phyloP scores from a whole-genome alignment of 148 eudicot genomes.

The Nyssa sinensis region DNA sequence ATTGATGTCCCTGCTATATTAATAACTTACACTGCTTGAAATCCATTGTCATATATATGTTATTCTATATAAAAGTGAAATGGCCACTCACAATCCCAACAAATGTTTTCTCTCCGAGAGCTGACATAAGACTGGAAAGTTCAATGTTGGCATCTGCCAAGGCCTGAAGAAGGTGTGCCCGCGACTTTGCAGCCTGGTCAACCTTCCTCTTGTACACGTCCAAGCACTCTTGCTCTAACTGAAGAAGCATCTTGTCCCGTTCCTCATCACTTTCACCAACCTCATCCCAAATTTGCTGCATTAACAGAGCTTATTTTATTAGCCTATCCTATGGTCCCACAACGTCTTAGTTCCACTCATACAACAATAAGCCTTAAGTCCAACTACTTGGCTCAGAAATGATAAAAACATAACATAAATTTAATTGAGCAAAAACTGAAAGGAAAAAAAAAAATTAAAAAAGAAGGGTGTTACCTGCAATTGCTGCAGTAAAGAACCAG shows the following conservation, averaged over 20 bases:
- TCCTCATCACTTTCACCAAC: constrained; percentile 87
- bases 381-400: neutral
- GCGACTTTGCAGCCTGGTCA: constrained; percentile 85
- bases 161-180: constrained; percentile 86
- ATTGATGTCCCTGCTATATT: neutral
- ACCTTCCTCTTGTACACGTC: constrained; percentile 98
- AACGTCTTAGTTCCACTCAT: neutral
- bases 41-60: neutral
- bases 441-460: neutral
- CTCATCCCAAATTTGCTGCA: constrained; percentile 90
- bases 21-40: neutral
- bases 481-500: constrained; percentile 58
- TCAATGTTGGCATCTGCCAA: constrained; percentile 83
- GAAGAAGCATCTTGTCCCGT: constrained; percentile 82
- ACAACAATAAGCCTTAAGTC: neutral
- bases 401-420: no score
- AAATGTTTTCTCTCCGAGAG: constrained; percentile 84
- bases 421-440: neutral
- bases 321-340: neutral
- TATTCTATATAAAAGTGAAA: neutral
- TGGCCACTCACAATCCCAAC: constrained; percentile 64
- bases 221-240: constrained; percentile 80
- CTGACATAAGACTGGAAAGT: constrained; percentile 68
- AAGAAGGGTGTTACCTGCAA: constrained; percentile 47
- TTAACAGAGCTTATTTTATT: neutral